Evolutionary conservation across 75 land plant species (phyloP).

Genomic region (Cryptomeria japonica): DNA sequence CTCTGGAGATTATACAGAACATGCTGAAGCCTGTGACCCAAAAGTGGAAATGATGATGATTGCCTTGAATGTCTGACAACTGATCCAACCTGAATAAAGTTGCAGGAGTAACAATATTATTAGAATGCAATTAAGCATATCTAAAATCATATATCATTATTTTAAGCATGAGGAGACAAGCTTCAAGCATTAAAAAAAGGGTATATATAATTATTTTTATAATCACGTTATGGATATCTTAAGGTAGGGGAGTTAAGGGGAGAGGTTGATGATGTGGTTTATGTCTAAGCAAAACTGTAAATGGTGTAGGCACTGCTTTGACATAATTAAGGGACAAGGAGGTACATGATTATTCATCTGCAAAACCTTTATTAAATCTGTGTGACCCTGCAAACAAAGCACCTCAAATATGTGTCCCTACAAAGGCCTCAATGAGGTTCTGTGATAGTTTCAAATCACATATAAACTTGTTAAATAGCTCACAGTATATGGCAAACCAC

Average conservation of each 20-base stretch:
- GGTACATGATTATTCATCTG: too few species aligned
- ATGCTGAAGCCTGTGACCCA: slow-evolving; percentile 4
- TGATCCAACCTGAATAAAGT: not conserved
- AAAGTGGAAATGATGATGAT: not conserved
- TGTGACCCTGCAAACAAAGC: too few species aligned
- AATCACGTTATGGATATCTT: not conserved
- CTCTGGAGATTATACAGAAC: not conserved
- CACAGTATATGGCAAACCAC: too few species aligned
- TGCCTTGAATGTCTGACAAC: slow-evolving; percentile 1
- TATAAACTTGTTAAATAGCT: too few species aligned
- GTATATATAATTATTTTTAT: not conserved
- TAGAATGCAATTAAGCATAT: not conserved
- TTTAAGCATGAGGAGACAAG: not conserved
- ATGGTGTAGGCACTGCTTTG: not conserved
- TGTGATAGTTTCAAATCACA: too few species aligned
- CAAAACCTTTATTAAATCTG: too few species aligned
- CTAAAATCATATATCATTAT: not conserved
- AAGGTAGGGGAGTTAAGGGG: not conserved
- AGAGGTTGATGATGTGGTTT: not conserved
- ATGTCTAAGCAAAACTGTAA: not conserved
- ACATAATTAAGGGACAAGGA: not conserved
- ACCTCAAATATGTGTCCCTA: too few species aligned
- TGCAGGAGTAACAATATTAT: not conserved
- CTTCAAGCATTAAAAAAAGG: not conserved
- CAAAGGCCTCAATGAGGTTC: too few species aligned